Conservation (phyloP, 257 asterid genomes). For the Marsdenia floribunda region DNA sequence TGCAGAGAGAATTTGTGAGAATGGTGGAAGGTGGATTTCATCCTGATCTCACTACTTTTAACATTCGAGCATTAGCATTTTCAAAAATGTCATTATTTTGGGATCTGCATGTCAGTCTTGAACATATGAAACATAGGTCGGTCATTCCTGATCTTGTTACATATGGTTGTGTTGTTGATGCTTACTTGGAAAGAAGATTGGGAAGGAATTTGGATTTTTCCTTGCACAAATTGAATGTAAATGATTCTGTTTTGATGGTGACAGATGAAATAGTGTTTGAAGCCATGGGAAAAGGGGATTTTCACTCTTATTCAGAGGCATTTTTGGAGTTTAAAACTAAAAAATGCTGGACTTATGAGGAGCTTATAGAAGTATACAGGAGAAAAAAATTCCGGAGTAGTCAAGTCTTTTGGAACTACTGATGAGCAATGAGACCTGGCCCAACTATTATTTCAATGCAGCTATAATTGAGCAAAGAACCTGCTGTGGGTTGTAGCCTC, state of each 20-base stretch:
- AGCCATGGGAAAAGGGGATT: constrained; percentile 90
- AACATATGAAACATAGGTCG: constrained; percentile 73
- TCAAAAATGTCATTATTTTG: constrained; percentile 81
- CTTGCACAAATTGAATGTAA: constrained; percentile 35
- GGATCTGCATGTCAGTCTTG: constrained; percentile 89
- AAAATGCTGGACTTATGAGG: constrained; percentile 54
- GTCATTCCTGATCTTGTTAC: constrained; percentile 88
- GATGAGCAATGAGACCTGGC: constrained; percentile 19
- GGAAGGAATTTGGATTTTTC: constrained; percentile 74
- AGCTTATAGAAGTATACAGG: constrained; percentile 49
- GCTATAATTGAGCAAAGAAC: neutral
- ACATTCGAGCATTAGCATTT: constrained; percentile 74
- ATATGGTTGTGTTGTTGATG: constrained; percentile 76
- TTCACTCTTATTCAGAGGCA: constrained; percentile 64
- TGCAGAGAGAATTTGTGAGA: constrained; percentile 81
- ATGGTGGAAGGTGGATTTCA: constrained; percentile 81
- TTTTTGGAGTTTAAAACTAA: constrained; percentile 42
- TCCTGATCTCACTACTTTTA: constrained; percentile 81
- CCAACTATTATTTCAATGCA: neutral
- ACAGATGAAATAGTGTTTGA: constrained; percentile 71
- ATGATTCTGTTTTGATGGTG: constrained; percentile 33
- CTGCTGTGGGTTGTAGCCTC: neutral
- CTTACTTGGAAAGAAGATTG: constrained; percentile 67
- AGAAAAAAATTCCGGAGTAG: constrained; percentile 60
- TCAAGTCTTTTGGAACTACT: constrained; percentile 91